Percentiles rank a stretch among this genome's conserved stretches.
Conservation (phyloP, 805 yeast genomes). For the Debaryomyces hansenii region DNA sequence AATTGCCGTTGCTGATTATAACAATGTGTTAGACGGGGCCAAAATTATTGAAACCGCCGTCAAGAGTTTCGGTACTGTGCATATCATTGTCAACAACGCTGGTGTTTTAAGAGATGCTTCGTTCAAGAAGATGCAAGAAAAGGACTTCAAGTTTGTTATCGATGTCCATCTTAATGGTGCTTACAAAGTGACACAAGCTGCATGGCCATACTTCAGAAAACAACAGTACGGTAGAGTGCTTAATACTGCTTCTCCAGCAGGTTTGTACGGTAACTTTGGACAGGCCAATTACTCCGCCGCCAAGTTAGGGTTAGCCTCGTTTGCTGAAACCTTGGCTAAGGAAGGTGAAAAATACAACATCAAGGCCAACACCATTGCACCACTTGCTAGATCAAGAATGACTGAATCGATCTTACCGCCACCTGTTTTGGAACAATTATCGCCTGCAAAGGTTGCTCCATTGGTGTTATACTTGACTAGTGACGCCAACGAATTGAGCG, state of each 20-base stretch:
- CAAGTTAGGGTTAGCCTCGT: constrained; percentile 84
- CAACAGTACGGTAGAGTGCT: constrained; percentile 87
- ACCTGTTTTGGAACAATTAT: constrained; percentile 72
- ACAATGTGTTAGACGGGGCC: constrained; percentile 83
- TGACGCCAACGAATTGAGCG: constrained; percentile 57
- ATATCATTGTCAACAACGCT: constrained; percentile 88
- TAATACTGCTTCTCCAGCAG: constrained; percentile 97
- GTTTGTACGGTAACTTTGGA: constrained; percentile 94
- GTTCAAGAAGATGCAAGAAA: constrained; percentile 80
- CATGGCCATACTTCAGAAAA: constrained; percentile 86
- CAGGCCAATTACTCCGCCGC: constrained; percentile 96
- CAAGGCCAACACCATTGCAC: constrained; percentile 84
- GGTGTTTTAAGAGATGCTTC: constrained; percentile 90
- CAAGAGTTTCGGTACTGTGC: constrained; percentile 83
- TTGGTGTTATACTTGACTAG: constrained; percentile 79
- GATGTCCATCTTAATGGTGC: constrained; percentile 92
- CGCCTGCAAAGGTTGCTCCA: constrained; percentile 91
- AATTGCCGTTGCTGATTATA: constrained; percentile 88
- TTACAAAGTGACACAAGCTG: constrained; percentile 78
- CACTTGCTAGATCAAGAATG: constrained; percentile 95
- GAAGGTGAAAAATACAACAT: constrained; percentile 89
- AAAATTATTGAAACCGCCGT: constrained; percentile 84
- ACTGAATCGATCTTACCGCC: constrained; percentile 89
- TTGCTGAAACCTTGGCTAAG: constrained; percentile 91
- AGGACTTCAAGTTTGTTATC: constrained; percentile 75